Base-by-base conservation (phyloP, 73 alveolate species). In the Symbiodinium pilosum region DNA sequence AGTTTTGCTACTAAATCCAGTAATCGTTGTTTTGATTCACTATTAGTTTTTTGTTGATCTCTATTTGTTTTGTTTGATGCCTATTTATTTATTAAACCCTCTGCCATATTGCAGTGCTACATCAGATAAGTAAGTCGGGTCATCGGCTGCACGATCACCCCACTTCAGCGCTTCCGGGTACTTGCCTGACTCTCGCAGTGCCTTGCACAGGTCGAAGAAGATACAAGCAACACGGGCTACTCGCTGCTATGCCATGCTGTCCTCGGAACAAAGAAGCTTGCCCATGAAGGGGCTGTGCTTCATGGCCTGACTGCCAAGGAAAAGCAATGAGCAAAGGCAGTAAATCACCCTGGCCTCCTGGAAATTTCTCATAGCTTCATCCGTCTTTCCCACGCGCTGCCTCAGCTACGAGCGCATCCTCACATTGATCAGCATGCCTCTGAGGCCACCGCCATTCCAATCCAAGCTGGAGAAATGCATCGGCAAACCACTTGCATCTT, bases 231-330 rank as follows among this genome's bases (percentile, higher is more conserved):
- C 38, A 64, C 1, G 77, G 36, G 38, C 77, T 28, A 18, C 21
- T 32, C 30, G 26, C 75, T 56, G 36, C 32, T 47, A 14, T 47
- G 59, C 59, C 59, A 14, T 47, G 36, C 40, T 64, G 38, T 12
- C 77, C 77, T 64, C 77, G 40, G 77, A 64, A 64, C 77, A 64
- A 28, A 64, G 77, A 64, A 64, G 77, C 77, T 64, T 64, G 77
- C 77, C 77, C 77, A 64, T 32, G 28, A 64, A 64, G 36, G 77
- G 77, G 77, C 77, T 64, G 77, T 64, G 7, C 77, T 64, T 64
- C 9, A 64, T 64, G 36, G 77, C 77, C 77, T 64, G 38, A 3
- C 77, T 56, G 34, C 3, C 34, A 8, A 32, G 73, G 5, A 8
- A 5, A 56, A 8, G 73, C 34, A 5, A 26, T 9, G 59, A 47